phyloP scores from a whole-genome alignment of 257 asterid genomes.

The Solanum acaule region DNA sequence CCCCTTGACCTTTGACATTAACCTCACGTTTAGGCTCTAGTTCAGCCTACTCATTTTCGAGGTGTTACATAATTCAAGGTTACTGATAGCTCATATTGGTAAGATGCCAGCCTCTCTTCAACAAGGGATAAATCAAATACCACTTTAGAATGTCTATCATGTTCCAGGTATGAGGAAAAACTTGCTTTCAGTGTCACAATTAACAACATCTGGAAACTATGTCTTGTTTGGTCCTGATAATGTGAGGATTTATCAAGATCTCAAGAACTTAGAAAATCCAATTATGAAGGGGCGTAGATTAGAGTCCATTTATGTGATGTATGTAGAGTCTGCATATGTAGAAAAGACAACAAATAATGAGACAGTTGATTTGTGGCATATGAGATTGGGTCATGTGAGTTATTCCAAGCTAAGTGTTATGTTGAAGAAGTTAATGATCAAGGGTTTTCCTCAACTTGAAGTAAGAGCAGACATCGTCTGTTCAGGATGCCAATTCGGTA shows the following conservation, averaged over 20 bases:
- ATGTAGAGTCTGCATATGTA: slow-evolving; percentile 8
- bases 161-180: too few relatives aligned
- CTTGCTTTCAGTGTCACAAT: background rate
- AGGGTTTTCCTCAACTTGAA: slow-evolving; percentile 7
- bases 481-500: background rate
- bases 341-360: slow-evolving; percentile 10
- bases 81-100: background rate
- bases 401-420: background rate
- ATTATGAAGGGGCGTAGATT: background rate
- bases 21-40: too few relatives aligned
- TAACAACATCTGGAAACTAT: background rate
- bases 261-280: background rate
- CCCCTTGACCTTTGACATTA: too few relatives aligned
- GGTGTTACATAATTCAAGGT: background rate
- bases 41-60: too few relatives aligned
- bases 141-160: too few relatives aligned
- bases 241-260: background rate
- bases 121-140: too few relatives aligned
- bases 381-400: too few relatives aligned
- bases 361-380: too few relatives aligned
- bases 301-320: background rate
- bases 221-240: background rate
- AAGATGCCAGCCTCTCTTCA: background rate
- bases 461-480: background rate
- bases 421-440: slow-evolving; percentile 8